Conservation (phyloP, 495 filamentous ascomycete genomes). For the Penicillium waksmanii region DNA sequence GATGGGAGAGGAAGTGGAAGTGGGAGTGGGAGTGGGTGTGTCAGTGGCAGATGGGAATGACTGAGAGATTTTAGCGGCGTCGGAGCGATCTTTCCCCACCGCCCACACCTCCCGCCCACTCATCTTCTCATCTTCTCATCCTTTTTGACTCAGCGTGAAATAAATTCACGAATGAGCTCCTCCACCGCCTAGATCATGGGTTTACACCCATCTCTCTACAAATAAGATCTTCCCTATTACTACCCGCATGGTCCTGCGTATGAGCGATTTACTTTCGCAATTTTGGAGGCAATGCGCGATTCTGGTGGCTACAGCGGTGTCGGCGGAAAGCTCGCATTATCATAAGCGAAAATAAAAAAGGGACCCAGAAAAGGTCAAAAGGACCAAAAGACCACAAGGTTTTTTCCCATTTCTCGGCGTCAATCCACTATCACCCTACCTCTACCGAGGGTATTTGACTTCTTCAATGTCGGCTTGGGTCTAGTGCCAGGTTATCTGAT, state of each 20-base stretch:
- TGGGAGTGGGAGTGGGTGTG: constrained; percentile 11
- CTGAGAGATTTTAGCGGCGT: constrained; percentile 11
- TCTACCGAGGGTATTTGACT: constrained; percentile 15
- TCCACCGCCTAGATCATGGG: background rate
- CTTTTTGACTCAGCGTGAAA: background rate
- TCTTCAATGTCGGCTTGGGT: constrained; percentile 16
- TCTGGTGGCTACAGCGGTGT: constrained; percentile 6
- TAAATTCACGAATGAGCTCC: background rate
- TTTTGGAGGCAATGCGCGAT: background rate
- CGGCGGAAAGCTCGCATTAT: constrained; percentile 4
- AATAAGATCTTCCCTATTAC: background rate
- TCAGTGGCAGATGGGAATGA: constrained; percentile 25
- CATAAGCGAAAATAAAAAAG: background rate
- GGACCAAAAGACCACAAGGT: background rate
- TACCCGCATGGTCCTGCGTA: background rate
- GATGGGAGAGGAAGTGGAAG: background rate
- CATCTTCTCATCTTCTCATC: background rate
- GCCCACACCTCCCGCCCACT: background rate
- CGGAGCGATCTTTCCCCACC: constrained; percentile 1
- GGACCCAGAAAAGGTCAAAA: background rate
- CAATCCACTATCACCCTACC: background rate
- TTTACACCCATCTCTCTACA: background rate
- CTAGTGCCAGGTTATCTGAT: constrained; percentile 35
- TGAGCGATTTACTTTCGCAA: background rate
- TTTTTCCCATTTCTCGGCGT: background rate